Conservation (phyloP, 192 early-diverging fungal species). For the Dispira parvispora region DNA sequence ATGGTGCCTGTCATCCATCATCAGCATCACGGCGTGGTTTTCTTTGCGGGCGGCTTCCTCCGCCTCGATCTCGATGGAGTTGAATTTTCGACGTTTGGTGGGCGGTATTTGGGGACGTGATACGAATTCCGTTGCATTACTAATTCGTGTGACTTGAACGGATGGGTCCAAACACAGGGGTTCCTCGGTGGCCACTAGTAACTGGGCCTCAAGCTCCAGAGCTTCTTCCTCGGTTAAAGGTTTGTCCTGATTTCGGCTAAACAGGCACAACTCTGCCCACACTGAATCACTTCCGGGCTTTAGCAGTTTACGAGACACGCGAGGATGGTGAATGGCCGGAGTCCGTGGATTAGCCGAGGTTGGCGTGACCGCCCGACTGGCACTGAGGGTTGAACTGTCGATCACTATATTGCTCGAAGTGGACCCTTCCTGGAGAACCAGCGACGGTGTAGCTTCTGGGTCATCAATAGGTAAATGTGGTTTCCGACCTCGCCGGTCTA, state of each 20-base stretch:
- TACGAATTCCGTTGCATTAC: conserved; percentile 44
- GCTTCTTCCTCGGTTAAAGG: conserved; percentile 32
- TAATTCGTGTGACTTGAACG: conserved; percentile 45
- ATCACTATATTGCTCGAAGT: background rate
- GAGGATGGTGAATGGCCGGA: background rate
- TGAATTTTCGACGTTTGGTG: conserved; percentile 47
- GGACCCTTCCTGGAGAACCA: background rate
- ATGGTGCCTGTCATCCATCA: conserved; percentile 38
- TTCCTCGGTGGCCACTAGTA: conserved; percentile 48
- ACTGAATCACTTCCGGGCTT: conserved; percentile 31
- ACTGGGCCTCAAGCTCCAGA: conserved; percentile 44
- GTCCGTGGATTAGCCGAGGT: background rate
- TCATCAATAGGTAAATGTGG: conserved; percentile 1
- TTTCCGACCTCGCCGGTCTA: conserved; percentile 2
- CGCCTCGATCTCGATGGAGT: conserved; percentile 49
- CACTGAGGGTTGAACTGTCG: background rate
- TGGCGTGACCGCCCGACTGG: background rate
- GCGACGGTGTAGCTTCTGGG: background rate
- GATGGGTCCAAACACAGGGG: conserved; percentile 50
- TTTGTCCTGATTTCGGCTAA: conserved; percentile 23
- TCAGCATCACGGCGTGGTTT: conserved; percentile 44
- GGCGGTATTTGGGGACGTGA: conserved; percentile 24
- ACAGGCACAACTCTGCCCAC: conserved; percentile 32
- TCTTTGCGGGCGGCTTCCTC: conserved; percentile 49
- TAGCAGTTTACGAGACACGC: conserved; percentile 12